Evolutionary conservation across 192 early-diverging fungal species (phyloP).

Genomic region (Backusella tarrabulga): DNA sequence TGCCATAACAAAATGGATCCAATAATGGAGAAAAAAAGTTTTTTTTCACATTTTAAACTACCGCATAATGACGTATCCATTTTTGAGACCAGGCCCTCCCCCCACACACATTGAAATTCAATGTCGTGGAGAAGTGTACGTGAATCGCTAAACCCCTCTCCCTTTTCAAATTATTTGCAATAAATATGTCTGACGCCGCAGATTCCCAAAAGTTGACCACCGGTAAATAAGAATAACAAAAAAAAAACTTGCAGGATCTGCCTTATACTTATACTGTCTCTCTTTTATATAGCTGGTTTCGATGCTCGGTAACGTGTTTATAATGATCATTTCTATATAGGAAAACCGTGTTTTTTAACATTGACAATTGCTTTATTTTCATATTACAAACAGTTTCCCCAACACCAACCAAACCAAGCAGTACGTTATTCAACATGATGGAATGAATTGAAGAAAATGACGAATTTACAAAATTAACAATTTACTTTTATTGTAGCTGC

Average conservation of each 20-base stretch:
- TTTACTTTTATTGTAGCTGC: slow-evolving; percentile 53
- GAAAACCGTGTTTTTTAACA: background rate
- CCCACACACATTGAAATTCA: slow-evolving; percentile 6
- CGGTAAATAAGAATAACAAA: slow-evolving; percentile 10
- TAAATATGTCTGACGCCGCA: slow-evolving; percentile 30
- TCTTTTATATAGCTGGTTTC: slow-evolving; percentile 46
- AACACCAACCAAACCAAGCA: slow-evolving; percentile 99
- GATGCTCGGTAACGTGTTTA: slow-evolving; percentile 51
- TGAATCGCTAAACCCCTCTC: slow-evolving; percentile 13
- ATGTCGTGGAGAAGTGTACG: background rate
- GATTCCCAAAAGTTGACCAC: slow-evolving; percentile 27
- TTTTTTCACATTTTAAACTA: background rate
- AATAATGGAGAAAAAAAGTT: background rate
- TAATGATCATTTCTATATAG: background rate
- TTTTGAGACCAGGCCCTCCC: slow-evolving; percentile 11
- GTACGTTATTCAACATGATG: slow-evolving; percentile 9
- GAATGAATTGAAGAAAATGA: background rate
- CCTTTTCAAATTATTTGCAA: slow-evolving; percentile 16
- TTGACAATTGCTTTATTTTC: background rate
- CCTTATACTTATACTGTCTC: background rate
- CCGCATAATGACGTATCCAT: background rate
- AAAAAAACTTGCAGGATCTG: background rate
- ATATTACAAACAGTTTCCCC: slow-evolving; percentile 67
- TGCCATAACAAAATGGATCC: too few relatives aligned
- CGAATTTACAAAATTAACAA: background rate